These are phyloP conservation scores for Xylariales sp. DNA, from an alignment of 2,329 filamentous ascomycete species.

Conservation along the genomic window DNA sequence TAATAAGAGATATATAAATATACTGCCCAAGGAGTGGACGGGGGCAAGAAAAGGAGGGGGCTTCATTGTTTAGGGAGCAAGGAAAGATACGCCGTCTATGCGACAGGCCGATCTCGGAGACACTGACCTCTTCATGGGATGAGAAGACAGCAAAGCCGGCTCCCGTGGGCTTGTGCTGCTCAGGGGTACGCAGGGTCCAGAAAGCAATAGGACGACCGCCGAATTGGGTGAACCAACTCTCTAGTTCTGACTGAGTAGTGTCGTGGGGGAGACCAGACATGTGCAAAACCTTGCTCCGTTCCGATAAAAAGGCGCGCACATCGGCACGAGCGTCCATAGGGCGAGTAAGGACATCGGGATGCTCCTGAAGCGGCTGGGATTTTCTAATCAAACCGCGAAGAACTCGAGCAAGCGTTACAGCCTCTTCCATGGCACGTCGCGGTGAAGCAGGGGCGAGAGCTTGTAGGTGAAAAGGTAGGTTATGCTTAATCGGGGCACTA, in stretches of 20 bases:
- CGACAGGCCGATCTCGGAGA: background rate
- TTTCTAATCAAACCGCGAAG: constrained; percentile 94
- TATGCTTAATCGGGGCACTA: constrained; percentile 98
- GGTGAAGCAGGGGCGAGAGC: constrained; percentile 94
- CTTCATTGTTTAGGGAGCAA: too few species aligned
- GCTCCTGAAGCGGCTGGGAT: constrained; percentile 92
- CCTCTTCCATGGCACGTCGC: constrained; percentile 96
- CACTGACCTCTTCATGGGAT: constrained; percentile 94
- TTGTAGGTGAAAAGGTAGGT: constrained; percentile 96
- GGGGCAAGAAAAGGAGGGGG: background rate
- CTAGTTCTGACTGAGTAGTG: constrained; percentile 96
- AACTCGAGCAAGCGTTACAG: constrained; percentile 91
- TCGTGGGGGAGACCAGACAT: constrained; percentile 98
- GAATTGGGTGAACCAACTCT: constrained; percentile 99
- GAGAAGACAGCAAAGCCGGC: constrained; percentile 99
- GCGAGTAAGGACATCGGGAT: constrained; percentile 92
- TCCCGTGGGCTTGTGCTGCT: constrained; percentile 99
- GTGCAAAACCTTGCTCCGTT: constrained; percentile 97
- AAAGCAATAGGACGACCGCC: constrained; percentile 97
- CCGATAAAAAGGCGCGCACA: constrained; percentile 93
- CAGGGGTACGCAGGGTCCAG: constrained; percentile 96
- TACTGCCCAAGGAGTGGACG: background rate
- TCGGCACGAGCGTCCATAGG: constrained; percentile 98
- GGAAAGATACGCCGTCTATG: background rate
- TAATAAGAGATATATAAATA: background rate